Percentiles rank a stretch among this genome's conserved stretches.
phyloP scores from a whole-genome alignment of 73 alveolate species.

The Paramecium tetraurelia region DNA sequence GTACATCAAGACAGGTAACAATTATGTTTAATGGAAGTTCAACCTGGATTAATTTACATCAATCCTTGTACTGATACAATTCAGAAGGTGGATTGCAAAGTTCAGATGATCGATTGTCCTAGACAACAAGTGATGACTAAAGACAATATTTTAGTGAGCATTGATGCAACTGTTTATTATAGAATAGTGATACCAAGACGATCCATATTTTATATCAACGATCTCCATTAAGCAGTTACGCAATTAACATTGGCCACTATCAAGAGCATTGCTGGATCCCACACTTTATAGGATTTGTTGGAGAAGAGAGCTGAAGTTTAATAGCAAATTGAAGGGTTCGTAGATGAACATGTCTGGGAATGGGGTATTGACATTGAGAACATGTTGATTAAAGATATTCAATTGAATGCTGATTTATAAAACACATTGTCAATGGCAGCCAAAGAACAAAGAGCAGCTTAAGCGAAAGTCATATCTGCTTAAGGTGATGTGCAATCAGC shows the following conservation, averaged over 20 bases:
- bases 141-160: slow-evolving; percentile 53
- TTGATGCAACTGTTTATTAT: slow-evolving; percentile 61
- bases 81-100: slow-evolving; percentile 36
- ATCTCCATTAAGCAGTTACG: background rate
- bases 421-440: slow-evolving; percentile 57
- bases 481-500: slow-evolving; percentile 63
- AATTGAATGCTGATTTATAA: slow-evolving; percentile 38
- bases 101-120: slow-evolving; percentile 48
- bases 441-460: slow-evolving; percentile 57
- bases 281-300: slow-evolving; percentile 45
- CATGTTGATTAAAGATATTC: slow-evolving; percentile 53
- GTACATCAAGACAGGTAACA: slow-evolving; percentile 35
- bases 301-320: slow-evolving; percentile 55
- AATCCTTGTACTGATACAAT: slow-evolving; percentile 60
- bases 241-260: slow-evolving; percentile 48
- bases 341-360: slow-evolving; percentile 62
- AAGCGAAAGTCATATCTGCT: slow-evolving; percentile 54
- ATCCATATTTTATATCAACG: slow-evolving; percentile 24
- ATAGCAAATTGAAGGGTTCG: slow-evolving; percentile 51
- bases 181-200: slow-evolving; percentile 50
- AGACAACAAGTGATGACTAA: slow-evolving; percentile 45
- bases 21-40: background rate
- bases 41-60: slow-evolving; percentile 57
- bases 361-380: slow-evolving; percentile 64
- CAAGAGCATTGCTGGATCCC: slow-evolving; percentile 55